phyloP scores from a whole-genome alignment of 208 protist genomes.

The Trypanosoma conorhini region DNA sequence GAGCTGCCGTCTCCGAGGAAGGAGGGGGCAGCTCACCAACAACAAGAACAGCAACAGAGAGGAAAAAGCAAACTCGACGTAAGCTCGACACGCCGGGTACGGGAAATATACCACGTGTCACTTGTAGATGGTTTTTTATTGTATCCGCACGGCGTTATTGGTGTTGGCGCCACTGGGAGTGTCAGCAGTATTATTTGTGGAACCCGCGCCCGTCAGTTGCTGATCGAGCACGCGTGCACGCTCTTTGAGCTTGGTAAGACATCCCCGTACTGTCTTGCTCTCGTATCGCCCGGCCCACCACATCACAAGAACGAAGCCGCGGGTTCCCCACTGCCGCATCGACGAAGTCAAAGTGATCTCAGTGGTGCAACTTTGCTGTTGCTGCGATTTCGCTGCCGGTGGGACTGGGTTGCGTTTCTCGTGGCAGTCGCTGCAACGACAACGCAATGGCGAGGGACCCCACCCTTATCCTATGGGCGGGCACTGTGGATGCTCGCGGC shows the following conservation, averaged over 20 bases:
- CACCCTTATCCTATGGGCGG: constrained; percentile 57
- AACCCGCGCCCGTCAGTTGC: constrained; percentile 43
- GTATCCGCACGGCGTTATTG: constrained; percentile 49
- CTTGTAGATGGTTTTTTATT: constrained; percentile 38
- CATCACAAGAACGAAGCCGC: constrained; percentile 24
- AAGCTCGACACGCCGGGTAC: constrained; percentile 15
- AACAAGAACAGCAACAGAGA: background rate
- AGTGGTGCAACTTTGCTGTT: constrained; percentile 39
- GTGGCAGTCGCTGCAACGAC: constrained; percentile 19
- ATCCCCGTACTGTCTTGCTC: constrained; percentile 47
- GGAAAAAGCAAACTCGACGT: background rate
- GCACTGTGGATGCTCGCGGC: constrained; percentile 77
- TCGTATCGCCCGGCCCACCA: constrained; percentile 42
- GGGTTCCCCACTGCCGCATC: background rate
- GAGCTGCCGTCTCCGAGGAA: background rate
- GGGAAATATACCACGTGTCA: constrained; percentile 62
- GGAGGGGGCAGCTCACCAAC: background rate
- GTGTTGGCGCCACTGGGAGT: constrained; percentile 47
- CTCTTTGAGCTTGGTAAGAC: constrained; percentile 39
- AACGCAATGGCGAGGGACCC: background rate
- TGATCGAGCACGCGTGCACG: constrained; percentile 53
- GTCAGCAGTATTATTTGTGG: constrained; percentile 57
- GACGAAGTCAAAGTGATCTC: background rate
- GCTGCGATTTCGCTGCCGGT: constrained; percentile 54
- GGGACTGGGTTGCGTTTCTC: constrained; percentile 57